phyloP scores from a whole-genome alignment of 345 rosid species.

The Ceriops tagal region DNA sequence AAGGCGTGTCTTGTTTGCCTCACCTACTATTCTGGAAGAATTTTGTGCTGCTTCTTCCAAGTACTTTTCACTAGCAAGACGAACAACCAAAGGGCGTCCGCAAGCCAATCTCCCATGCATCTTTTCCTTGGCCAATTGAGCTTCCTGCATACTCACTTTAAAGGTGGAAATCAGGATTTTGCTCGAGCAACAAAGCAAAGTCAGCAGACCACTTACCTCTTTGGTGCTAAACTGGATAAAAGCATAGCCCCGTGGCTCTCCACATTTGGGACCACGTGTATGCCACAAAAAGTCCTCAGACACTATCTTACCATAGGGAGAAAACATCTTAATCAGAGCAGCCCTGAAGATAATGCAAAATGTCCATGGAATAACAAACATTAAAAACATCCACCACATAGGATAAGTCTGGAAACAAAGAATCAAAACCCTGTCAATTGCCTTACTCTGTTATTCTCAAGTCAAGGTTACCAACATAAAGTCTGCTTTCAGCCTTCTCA shows the following conservation, averaged over 20 bases:
- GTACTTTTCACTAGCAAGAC: conserved; percentile 72
- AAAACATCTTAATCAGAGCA: conserved; percentile 80
- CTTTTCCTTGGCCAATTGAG: conserved; percentile 84
- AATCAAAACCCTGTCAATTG: conserved; percentile 3
- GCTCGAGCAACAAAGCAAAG: conserved; percentile 13
- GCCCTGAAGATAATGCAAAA: conserved; percentile 46
- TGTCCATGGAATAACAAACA: not conserved
- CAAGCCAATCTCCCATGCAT: conserved; percentile 93
- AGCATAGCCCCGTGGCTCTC: conserved; percentile 87
- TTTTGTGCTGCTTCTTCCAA: conserved; percentile 38
- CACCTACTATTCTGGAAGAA: conserved; percentile 35
- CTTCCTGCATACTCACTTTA: conserved; percentile 99
- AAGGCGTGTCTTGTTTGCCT: conserved; percentile 34
- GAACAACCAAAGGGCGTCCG: conserved; percentile 82
- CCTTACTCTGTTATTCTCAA: conserved; percentile 84
- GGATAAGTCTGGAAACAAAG: not conserved
- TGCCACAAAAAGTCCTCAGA: conserved; percentile 95
- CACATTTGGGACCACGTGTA: conserved; percentile 85
- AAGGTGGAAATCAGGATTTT: conserved; percentile 52
- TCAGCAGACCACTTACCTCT: conserved; percentile 60
- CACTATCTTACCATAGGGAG: conserved; percentile 76
- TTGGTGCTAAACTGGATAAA: conserved; percentile 68
- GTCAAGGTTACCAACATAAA: conserved; percentile 82
- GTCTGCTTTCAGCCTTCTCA: conserved; percentile 68
- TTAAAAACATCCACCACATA: not conserved